phyloP scores from a whole-genome alignment of 2,329 filamentous ascomycete species.

The Penicillium sp. region DNA sequence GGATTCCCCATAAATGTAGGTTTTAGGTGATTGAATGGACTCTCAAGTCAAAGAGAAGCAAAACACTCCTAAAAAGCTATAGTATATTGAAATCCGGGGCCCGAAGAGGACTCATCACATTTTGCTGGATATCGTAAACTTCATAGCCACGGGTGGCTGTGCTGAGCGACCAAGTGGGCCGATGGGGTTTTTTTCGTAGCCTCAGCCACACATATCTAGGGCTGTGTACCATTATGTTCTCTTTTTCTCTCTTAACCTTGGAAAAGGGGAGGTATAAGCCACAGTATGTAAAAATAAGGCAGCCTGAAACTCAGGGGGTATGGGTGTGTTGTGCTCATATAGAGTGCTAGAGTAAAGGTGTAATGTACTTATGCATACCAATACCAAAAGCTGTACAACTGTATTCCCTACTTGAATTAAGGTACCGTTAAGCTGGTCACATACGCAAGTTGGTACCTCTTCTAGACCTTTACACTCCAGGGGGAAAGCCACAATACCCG shows the following conservation, averaged over 20 bases:
- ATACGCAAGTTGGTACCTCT: neutral
- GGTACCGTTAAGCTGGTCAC: neutral
- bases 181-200: neutral
- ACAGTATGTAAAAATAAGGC: neutral
- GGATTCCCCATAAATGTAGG: neutral
- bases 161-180: slow-evolving; percentile 3
- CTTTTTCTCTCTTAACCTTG: neutral
- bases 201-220: slow-evolving; percentile 7
- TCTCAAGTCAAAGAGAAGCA: neutral
- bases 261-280: neutral
- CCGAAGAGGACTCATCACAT: neutral
- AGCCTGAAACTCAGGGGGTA: slow-evolving; percentile 13
- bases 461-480: neutral
- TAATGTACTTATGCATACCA: neutral
- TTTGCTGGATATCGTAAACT: neutral
- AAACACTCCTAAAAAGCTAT: neutral
- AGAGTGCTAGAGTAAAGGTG: neutral
- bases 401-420: neutral
- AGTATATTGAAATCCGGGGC: neutral
- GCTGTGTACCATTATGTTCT: neutral
- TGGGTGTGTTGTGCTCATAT: neutral
- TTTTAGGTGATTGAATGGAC: neutral
- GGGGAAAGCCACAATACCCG: slow-evolving; percentile 7
- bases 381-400: neutral
- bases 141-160: slow-evolving; percentile 7